These are phyloP conservation scores for Cymbopogon flexuosus DNA, from an alignment of 202 grass and related monocot genomes.

Conservation along the genomic window DNA sequence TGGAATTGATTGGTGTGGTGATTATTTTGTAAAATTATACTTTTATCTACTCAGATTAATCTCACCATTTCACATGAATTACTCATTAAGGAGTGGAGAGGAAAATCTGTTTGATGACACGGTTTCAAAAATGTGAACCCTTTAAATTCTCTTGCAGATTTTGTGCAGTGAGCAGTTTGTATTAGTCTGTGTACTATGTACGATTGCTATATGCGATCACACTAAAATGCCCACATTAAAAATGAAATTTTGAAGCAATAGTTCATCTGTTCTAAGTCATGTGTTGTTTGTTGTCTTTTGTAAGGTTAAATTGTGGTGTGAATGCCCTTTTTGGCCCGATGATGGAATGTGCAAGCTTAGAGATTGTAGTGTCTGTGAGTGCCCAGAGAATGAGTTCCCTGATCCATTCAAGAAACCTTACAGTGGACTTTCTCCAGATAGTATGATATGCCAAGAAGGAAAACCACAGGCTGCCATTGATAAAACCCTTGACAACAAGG, in stretches of 20 bases:
- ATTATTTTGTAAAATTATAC: neutral
- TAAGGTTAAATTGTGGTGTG: constrained; percentile 95
- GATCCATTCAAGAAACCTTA: constrained; percentile 80
- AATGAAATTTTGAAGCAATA: neutral
- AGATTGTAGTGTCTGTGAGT: constrained; percentile 92
- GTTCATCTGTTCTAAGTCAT: constrained; percentile 18
- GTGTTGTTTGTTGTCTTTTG: neutral
- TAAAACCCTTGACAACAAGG: constrained; percentile 76
- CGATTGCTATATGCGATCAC: neutral
- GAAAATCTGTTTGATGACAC: constrained; percentile 1
- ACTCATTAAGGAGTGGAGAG: neutral
- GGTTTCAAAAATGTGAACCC: neutral
- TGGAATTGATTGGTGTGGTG: neutral
- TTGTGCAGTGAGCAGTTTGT: neutral
- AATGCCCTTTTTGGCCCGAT: constrained; percentile 94
- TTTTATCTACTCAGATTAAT: neutral
- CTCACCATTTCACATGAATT: neutral
- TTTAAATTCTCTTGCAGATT: neutral
- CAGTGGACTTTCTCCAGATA: constrained; percentile 51
- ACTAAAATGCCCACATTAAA: neutral
- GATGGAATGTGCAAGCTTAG: constrained; percentile 89
- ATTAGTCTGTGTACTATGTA: neutral
- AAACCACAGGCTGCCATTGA: constrained; percentile 83
- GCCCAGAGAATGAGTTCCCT: constrained; percentile 85
- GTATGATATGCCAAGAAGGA: constrained; percentile 79